Evolutionary conservation across 2,329 filamentous ascomycete species (phyloP), one percentile per base, ranked within the genome.

Genomic region (Didymella pinodella): DNA sequence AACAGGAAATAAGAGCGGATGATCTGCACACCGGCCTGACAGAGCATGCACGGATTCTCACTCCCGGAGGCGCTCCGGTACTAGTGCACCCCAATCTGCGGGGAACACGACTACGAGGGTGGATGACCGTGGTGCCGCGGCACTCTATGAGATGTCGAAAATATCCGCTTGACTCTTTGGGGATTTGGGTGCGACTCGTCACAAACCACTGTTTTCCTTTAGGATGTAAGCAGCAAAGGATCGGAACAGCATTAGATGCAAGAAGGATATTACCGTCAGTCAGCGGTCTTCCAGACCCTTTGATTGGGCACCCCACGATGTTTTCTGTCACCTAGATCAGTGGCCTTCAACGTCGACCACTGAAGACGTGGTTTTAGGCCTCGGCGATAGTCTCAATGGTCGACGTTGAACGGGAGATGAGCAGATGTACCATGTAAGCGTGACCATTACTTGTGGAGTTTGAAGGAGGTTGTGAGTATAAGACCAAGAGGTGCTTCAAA

Each of bases 101-200:
- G 56, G 49, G 56, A 40, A 40, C 4, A n/a, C 12, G 16, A 40
- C 47, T n/a, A 48, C 44, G n/a, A 43, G 36, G 28, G 28, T 47
- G 29, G 28, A 4, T 29, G 48, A 53, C 48, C 44, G 49, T 25
- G 56, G 49, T 54, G 49, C 56, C 49, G 49, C 56, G 56, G 55
- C 40, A 45, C 45, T 41, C 46, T 16, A n/a, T 25, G 38, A 52
- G 18, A 4, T 6, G 26, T 36, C 22, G 26, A 41, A 44, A 26
- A 36, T 41, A 4, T n/a, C 20, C 26, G 41, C 41, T 28, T 49
- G 31, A 45, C 55, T 32, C 38, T 49, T 49, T 58, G 55, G 29
- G 25, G 55, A 46, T 38, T 31, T 53, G 25, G 31, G 45, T 48
- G 55, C 49, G 56, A 58, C 38, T 49, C 31, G 31, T 32, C 12